phyloP scores from a whole-genome alignment of 345 rosid genomes.

The Geranium rotundifolium region DNA sequence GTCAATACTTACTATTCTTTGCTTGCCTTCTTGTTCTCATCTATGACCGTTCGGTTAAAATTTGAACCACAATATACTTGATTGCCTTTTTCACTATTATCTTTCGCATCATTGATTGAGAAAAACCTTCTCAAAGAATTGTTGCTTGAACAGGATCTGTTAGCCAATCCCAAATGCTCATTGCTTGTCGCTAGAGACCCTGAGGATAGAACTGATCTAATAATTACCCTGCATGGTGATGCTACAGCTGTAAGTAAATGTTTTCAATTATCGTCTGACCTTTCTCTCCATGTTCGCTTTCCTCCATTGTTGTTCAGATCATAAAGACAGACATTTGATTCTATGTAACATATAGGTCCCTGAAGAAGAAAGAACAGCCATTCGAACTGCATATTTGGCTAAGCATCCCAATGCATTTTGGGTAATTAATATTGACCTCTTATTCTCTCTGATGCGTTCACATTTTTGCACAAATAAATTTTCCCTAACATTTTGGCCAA shows the following conservation, averaged over 20 bases:
- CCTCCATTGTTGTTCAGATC: background rate
- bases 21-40: no score
- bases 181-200: conserved; percentile 78
- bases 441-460: conserved; percentile 2
- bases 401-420: conserved; percentile 91
- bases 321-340: background rate
- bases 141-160: conserved; percentile 47
- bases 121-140: conserved; percentile 8
- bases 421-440: conserved; percentile 35
- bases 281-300: background rate
- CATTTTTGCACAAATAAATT: background rate
- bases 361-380: conserved; percentile 45
- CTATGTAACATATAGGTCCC: conserved; percentile 36
- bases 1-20: background rate
- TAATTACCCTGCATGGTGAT: conserved; percentile 81
- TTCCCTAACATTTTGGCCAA: conserved; percentile 7
- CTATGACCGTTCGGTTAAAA: background rate
- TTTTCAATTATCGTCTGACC: background rate
- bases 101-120: background rate
- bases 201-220: conserved; percentile 76
- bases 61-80: background rate
- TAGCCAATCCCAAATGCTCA: conserved; percentile 78
- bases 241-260: conserved; percentile 50
- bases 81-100: background rate
- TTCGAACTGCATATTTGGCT: conserved; percentile 67